Evolutionary conservation across 139 green algal species (phyloP), one percentile per base, ranked within the genome.

Genomic region (Diplosphaera chodatii): DNA sequence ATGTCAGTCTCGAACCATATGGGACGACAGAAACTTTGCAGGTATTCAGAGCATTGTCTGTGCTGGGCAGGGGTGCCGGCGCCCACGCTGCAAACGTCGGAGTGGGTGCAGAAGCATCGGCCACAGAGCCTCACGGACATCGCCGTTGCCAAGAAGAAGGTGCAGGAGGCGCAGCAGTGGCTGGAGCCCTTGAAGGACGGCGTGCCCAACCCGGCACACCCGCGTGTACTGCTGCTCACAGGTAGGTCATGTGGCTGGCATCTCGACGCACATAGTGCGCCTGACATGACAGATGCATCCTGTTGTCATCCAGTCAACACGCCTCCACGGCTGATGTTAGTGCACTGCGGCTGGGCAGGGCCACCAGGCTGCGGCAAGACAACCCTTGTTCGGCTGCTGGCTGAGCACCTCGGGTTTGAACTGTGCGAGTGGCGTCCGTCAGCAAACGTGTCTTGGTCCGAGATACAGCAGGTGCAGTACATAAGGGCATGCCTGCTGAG

Each of bases 311-410:
- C 55, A 10, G 15, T 64, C 23, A 18, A 30, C 16, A 18, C 21
- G n/a, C 55, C 22, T 4, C 4, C 4, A 64, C 55, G 20, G 20
- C 15, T 28, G 21, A 18, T 18, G 6, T n/a, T 18, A 29, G 23
- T 18, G 16, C 21, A 18, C 55, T 64, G 55, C n/a, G n/a, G n/a
- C 48, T 23, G 5, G 72, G 66, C 85, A 85, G 88, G 89, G 5
- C 89, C 89, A 0, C 28, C 85, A 16, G 89, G 89, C 0, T 88
- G 86, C 68, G 89, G 89, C 70, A 94, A 94, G 82, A 85, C 76
- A 27, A 73, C 70, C 0, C 78, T 76, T 22, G n/a, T 94, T 40
- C 69, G 72, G 32, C 70, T 85, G 25, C 70, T 94, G 75, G 82
- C 83, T 5, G 30, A 48, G 8, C 72, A 71, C 33, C 37, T 84